Base-by-base conservation (phyloP, 2,329 filamentous ascomycete species). In the Coniochaeta sp. region DNA sequence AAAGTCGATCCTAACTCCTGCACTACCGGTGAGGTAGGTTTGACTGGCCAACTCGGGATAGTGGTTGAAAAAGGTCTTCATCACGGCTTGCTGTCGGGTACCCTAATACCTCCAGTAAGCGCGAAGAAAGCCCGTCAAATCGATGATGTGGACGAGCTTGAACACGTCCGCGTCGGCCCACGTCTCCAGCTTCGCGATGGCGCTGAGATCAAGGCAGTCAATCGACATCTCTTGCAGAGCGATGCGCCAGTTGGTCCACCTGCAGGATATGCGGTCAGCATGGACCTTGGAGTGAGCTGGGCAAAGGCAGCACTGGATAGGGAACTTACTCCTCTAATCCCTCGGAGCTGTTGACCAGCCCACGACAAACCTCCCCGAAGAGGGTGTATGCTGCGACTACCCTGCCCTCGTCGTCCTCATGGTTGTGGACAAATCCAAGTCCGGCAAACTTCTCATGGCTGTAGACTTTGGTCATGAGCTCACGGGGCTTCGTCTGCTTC, bases 21-120 rank as follows among this genome's bases (percentile, higher is more conserved):
- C 12, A 14, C 26, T 26, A 14, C 38, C 18, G 12, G 38, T 42
- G 2, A 42, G 18, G 38, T 14, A 32, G 22, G 38, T 52, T 13
- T 49, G 32, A 13, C 8, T 13, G 14, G 32, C 35, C 32, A 52
- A 26, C 4, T 49, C 33, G 2, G 51, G 51, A 22, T 52, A 52
- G n/a, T 49, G 18, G 1, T 3, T 16, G 3, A 26, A 32, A 26
- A 52, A 52, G n/a, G 32, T 20, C 18, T 49, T 20, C 31, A 52
- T 13, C 13, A 24, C 20, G 4, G 24, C 26, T 26, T n/a, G 4
- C 8, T 42, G 20, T 6, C 38, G 38, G 8, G 22, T 2, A 7
- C 38, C 20, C 38, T 24, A 42, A 22, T 10, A 42, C 2, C 38
- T 16, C 38, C 38, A 42, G 38, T 26, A 42, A 2, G 38, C 38